Evolutionary conservation across 306 rosid species (phyloP).

Genomic region (Heteromeles arbutifolia): DNA sequence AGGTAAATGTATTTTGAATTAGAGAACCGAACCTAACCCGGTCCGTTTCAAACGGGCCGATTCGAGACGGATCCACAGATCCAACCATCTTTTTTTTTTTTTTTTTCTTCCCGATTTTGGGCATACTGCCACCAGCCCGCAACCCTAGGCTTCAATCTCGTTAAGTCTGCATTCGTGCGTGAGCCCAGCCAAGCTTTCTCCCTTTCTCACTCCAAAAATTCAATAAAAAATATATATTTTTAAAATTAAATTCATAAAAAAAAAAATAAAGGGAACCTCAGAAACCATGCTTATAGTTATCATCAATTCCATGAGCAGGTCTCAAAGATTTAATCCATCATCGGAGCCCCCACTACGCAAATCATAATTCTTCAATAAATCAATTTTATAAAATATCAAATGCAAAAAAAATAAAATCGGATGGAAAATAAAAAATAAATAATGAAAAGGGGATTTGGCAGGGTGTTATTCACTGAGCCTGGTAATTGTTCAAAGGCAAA

Average conservation of each 20-base stretch:
- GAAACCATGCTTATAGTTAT: slow-evolving; percentile 68
- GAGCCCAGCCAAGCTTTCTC: too few species aligned
- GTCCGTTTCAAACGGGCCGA: too few species aligned
- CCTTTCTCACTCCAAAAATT: background rate
- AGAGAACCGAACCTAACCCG: too few species aligned
- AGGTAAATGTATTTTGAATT: too few species aligned
- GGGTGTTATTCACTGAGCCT: slow-evolving; percentile 71
- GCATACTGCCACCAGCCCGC: too few species aligned
- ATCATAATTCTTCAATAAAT: background rate
- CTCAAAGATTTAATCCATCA: slow-evolving; percentile 99
- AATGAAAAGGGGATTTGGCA: slow-evolving; percentile 41
- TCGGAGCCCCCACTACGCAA: slow-evolving; percentile 26
- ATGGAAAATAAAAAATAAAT: background rate
- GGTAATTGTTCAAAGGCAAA: slow-evolving; percentile 42
- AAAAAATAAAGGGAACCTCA: slow-evolving; percentile 53
- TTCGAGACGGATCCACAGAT: too few species aligned
- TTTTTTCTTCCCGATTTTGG: too few species aligned
- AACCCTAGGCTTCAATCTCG: too few species aligned
- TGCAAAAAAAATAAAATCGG: rapidly evolving
- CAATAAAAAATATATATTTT: background rate
- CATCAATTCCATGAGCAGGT: slow-evolving; percentile 84
- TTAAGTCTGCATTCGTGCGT: too few species aligned
- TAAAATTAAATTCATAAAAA: background rate
- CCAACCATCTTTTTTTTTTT: too few species aligned
- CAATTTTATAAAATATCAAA: background rate